Evolutionary conservation across 1,139 yeast species (phyloP), one percentile per base, ranked within the genome.

Genomic region (Spathaspora sp.): DNA sequence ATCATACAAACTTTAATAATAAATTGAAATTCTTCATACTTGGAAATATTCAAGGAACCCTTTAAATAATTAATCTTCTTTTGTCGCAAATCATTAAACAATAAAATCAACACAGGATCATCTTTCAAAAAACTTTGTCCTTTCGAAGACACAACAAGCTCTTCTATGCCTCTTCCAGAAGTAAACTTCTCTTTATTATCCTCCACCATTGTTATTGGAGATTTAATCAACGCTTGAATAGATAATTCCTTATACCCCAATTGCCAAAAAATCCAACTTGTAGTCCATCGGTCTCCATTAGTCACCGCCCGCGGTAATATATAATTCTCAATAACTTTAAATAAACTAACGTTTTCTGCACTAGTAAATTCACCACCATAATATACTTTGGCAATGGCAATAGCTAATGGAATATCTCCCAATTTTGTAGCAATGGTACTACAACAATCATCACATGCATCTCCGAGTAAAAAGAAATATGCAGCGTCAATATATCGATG

Each of bases 401-500:
- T 71, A 0, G 97, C 96, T 46, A 93, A 69, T 40, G 82, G 80
- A 7, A 82, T 55, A 60, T 91, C 96, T 1, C 77, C 63, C 39
- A 89, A 64, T 58, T 89, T 86, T 44, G 73, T 80, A 20, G 86
- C 77, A 36, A 93, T 60, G 0, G 89, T 91, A 59, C 78, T 82
- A 38, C 88, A 86, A 47, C 91, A 84, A 63, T 93, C 99, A 46
- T 78, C 78, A 16, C 89, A 67, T 1, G 89, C 73, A 46, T 78
- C 93, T 0, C 87, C 97, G n/a, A 93, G 72, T 34, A 93, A 66
- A 64, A 93, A 93, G 61, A 93, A 91, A 29, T 86, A 84, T 0
- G 98, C 97, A 0, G 98, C 95, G 64, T 91, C 95, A 59, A 80
- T 67, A 58, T 78, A 89, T 39, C 98, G 71, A 61, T 90, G 99